phyloP scores from a whole-genome alignment of 2,329 filamentous ascomycete species.

The Biscogniauxia sp. region DNA sequence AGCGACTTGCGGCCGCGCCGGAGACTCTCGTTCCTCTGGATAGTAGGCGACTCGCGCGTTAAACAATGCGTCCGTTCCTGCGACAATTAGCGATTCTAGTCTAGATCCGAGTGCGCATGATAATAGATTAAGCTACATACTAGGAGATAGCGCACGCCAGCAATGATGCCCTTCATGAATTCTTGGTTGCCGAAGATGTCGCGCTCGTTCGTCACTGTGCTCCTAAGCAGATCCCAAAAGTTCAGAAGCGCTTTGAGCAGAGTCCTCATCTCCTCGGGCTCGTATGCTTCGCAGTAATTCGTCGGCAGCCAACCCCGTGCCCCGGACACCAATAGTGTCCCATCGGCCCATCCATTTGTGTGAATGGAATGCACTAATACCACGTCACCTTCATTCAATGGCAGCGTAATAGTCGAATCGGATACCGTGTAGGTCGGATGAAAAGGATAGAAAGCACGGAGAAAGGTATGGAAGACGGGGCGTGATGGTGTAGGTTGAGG shows the following conservation, averaged over 20 bases:
- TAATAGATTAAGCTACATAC: constrained; percentile 53
- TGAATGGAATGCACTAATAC: constrained; percentile 95
- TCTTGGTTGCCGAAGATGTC: constrained; percentile 87
- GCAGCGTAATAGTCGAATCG: constrained; percentile 85
- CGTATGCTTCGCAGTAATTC: constrained; percentile 96
- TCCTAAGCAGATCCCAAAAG: constrained; percentile 87
- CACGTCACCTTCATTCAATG: constrained; percentile 86
- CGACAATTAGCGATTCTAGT: constrained; percentile 9
- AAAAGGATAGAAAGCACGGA: constrained; percentile 92
- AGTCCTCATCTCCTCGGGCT: constrained; percentile 81
- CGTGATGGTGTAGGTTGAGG: constrained; percentile 44
- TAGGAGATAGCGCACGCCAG: constrained; percentile 84
- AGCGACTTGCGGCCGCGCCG: constrained; percentile 82
- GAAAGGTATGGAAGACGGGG: constrained; percentile 85
- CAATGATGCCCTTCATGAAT: constrained; percentile 91
- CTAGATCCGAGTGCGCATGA: background rate
- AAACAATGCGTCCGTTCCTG: constrained; percentile 88
- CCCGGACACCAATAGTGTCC: constrained; percentile 81
- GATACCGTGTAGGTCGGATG: constrained; percentile 73
- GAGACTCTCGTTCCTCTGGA: constrained; percentile 73
- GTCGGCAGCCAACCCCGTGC: constrained; percentile 94
- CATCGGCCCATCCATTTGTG: constrained; percentile 97
- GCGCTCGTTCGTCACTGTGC: constrained; percentile 70
- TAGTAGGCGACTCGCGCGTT: constrained; percentile 72
- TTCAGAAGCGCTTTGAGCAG: constrained; percentile 83